Percentiles rank a stretch among this genome's conserved stretches.
Conservation (phyloP, 371 early-diverging fungal species). For the Mortierella sp. region DNA sequence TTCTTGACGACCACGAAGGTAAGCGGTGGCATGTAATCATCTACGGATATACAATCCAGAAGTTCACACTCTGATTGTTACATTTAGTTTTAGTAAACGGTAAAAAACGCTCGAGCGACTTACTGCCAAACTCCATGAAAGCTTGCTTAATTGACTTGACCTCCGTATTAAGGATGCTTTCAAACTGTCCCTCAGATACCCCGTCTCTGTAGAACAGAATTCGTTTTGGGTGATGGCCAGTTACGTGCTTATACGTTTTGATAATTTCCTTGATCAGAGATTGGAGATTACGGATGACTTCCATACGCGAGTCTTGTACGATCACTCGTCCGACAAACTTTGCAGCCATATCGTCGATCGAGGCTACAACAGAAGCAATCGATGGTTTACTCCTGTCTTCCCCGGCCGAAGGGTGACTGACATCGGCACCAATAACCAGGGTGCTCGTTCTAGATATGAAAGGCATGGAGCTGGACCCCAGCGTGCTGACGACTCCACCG, state of each 20-base stretch:
- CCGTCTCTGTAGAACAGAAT: slow-evolving; percentile 85
- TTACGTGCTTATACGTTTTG: slow-evolving; percentile 51
- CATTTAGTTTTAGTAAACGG: background rate
- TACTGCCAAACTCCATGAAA: slow-evolving; percentile 51
- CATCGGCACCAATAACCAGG: slow-evolving; percentile 74
- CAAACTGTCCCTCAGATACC: slow-evolving; percentile 75
- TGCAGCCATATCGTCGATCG: slow-evolving; percentile 74
- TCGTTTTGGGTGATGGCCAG: slow-evolving; percentile 56
- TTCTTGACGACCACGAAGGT: slow-evolving; percentile 83
- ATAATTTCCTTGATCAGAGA: slow-evolving; percentile 61
- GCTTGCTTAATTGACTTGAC: slow-evolving; percentile 58
- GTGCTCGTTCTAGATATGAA: slow-evolving; percentile 58
- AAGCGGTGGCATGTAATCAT: slow-evolving; percentile 57
- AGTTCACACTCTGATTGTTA: too few relatives aligned
- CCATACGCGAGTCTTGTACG: slow-evolving; percentile 74
- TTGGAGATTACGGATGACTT: slow-evolving; percentile 65
- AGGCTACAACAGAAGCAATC: slow-evolving; percentile 41
- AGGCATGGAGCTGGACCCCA: slow-evolving; percentile 40
- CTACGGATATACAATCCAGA: background rate
- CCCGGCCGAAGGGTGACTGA: slow-evolving; percentile 65
- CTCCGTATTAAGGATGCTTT: slow-evolving; percentile 67
- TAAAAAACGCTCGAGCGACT: too few relatives aligned
- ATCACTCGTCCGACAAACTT: slow-evolving; percentile 74
- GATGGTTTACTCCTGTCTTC: slow-evolving; percentile 54
- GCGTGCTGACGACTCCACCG: slow-evolving; percentile 62